phyloP scores from a whole-genome alignment of 805 yeast species.

The Wickerhamomyces sydowiorum region DNA sequence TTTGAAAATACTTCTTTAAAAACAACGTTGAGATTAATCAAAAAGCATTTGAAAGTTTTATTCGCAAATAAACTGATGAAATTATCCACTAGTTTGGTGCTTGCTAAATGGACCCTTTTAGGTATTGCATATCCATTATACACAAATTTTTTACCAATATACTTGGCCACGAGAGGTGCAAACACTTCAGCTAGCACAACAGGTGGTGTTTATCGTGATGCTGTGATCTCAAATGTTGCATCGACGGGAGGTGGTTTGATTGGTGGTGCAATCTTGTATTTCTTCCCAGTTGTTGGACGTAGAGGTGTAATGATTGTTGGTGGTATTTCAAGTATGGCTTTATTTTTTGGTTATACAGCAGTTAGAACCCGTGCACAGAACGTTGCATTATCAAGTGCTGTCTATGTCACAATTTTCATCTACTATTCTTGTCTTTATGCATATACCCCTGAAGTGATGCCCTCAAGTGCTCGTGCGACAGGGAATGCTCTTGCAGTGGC shows the following conservation, averaged over 20 bases:
- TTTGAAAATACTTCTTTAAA: conserved; percentile 21
- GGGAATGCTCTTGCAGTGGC: conserved; percentile 56
- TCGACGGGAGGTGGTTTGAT: conserved; percentile 43
- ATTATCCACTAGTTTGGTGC: conserved; percentile 34
- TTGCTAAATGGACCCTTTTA: conserved; percentile 44
- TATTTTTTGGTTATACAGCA: conserved; percentile 58
- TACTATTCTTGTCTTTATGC: conserved; percentile 59
- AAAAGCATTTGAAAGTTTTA: conserved; percentile 34
- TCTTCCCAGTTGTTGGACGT: conserved; percentile 36
- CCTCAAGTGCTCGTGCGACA: conserved; percentile 45
- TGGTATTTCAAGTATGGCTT: conserved; percentile 45
- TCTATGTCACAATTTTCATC: conserved; percentile 37
- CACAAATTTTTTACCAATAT: conserved; percentile 45
- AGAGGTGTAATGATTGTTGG: conserved; percentile 52
- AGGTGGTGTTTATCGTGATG: conserved; percentile 39
- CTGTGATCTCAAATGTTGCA: conserved; percentile 37
- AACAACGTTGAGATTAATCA: conserved; percentile 23
- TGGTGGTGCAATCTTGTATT: conserved; percentile 34
- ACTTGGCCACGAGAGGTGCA: conserved; percentile 43
- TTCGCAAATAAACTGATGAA: conserved; percentile 36
- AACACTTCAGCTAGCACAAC: conserved; percentile 34
- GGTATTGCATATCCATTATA: conserved; percentile 49
- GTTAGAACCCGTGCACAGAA: conserved; percentile 48
- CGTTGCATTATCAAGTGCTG: conserved; percentile 39
- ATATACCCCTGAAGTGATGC: conserved; percentile 61